Percentiles rank a stretch among this genome's conserved stretches.
These are phyloP conservation scores for Exutisphaerella laricina DNA, from an alignment of 2,329 filamentous ascomycete species.

Conservation along the genomic window DNA sequence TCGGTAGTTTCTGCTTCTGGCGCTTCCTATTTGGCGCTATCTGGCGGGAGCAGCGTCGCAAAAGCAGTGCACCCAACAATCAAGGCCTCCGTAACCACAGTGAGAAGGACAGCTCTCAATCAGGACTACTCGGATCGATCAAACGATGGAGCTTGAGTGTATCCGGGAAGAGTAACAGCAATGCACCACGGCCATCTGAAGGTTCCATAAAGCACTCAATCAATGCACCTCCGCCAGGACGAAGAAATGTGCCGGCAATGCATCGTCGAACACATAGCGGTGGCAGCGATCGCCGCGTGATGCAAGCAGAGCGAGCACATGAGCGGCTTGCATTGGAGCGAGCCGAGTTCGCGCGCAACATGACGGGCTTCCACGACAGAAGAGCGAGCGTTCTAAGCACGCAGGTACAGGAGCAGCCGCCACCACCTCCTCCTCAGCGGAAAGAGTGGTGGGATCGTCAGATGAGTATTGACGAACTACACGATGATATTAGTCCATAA, in stretches of 20 bases:
- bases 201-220: constrained; percentile 1
- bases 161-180: constrained; percentile 7
- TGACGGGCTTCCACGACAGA: constrained; percentile 20
- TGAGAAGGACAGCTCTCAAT: constrained; percentile 11
- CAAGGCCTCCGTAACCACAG: not conserved
- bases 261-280: constrained; percentile 29
- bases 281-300: constrained; percentile 28
- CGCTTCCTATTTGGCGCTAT: constrained; percentile 11
- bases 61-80: constrained; percentile 9
- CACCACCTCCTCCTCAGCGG: constrained; percentile 7
- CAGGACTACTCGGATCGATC: constrained; percentile 13
- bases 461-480: constrained; percentile 15
- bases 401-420: constrained; percentile 5
- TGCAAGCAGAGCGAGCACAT: constrained; percentile 35
- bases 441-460: constrained; percentile 30
- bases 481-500: constrained; percentile 6
- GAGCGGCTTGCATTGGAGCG: constrained; percentile 37
- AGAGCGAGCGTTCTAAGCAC: constrained; percentile 14
- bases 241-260: constrained; percentile 7
- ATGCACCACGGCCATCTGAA: constrained; percentile 8
- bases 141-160: constrained; percentile 20
- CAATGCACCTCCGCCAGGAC: constrained; percentile 3
- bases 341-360: constrained; percentile 24
- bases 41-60: constrained; percentile 12
- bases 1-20: constrained; percentile 37